Conservation (phyloP, 2,329 filamentous ascomycete genomes). For the Dactylellina haptotyla region DNA sequence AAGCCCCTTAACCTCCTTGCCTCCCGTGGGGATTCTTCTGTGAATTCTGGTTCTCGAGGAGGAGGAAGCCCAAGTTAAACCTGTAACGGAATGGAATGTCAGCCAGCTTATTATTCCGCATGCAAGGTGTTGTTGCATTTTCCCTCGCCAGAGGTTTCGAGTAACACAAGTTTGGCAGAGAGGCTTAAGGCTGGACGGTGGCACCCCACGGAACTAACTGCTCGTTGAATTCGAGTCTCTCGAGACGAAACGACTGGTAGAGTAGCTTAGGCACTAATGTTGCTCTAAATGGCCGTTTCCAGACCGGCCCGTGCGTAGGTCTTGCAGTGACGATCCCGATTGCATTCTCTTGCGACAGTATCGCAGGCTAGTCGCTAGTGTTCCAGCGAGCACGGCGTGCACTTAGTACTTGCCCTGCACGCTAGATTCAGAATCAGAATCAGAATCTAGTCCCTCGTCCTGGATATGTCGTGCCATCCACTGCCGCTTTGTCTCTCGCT, state of each 20-base stretch:
- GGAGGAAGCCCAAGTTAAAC: slow-evolving; percentile 17
- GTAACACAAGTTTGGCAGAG: slow-evolving; percentile 1
- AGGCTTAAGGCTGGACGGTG: slow-evolving; percentile 1
- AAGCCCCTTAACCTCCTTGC: slow-evolving; percentile 50
- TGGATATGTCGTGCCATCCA: too few species aligned
- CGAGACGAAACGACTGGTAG: not conserved
- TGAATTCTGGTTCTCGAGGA: slow-evolving; percentile 5
- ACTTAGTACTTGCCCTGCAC: too few species aligned
- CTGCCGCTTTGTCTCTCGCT: too few species aligned
- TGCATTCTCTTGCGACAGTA: not conserved
- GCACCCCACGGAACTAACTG: slow-evolving; percentile 3
- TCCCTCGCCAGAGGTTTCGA: not conserved
- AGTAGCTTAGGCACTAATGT: not conserved
- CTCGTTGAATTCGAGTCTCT: not conserved
- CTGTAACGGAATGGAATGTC: slow-evolving; percentile 52
- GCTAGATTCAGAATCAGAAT: too few species aligned
- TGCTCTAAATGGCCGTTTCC: slow-evolving; percentile 38
- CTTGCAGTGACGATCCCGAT: slow-evolving; percentile 49
- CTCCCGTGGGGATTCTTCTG: slow-evolving; percentile 45
- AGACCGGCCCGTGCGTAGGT: slow-evolving; percentile 43
- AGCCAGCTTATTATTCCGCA: slow-evolving; percentile 43
- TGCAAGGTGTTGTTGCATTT: slow-evolving; percentile 51
- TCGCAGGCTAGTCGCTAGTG: not conserved
- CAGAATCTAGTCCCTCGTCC: too few species aligned
- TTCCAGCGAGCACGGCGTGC: too few species aligned